Base-by-base conservation (phyloP, 1,284 basidiomycete genomes). In the Pascua guehoae region DNA sequence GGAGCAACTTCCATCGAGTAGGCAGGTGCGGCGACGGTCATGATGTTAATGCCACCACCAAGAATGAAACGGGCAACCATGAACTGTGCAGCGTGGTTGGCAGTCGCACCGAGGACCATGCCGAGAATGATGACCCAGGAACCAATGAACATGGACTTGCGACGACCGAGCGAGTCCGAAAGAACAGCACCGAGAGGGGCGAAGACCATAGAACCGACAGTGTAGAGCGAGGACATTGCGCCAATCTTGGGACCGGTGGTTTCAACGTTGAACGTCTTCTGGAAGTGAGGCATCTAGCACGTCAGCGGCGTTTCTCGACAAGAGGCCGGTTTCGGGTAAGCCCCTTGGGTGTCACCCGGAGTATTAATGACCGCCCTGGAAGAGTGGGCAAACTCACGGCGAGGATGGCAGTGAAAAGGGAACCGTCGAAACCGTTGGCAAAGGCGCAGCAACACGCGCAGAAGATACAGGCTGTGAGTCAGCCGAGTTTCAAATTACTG, bases 81-180 rank as follows among this genome's bases (percentile, higher is more conserved):
- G 44, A 79, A 58, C 51, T 69, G 73, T 16, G 8, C 51, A 18
- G 47, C 18, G 24, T 32, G 24, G 24, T 46, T 15, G 40, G 54
- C 67, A 24, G 71, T 65, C 0, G 71, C 63, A 42, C 69, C 64
- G 24, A 78, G 57, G 43, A 77, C 48, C 32, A 71, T 72, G 16
- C 75, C 74, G 51, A 68, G 44, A 53, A 82, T 79, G 55, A 82
- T 79, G 15, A 80, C 44, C 11, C 46, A 41, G 14, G 65, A 63
- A 32, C 83, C 83, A 38, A 74, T 58, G 56, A 80, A 80, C 82
- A 84, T 84, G 54, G 81, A 82, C 32, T 78, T 79, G 24, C 82
- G 78, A 50, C 83, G 80, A 17, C 83, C 83, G 50, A 80, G 78
- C 32, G 72, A 70, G 68, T 83, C 82, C 10, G 46, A 49, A 12